Conservation (phyloP, 768 basidiomycete genomes). For the Tricholomella constricta region DNA sequence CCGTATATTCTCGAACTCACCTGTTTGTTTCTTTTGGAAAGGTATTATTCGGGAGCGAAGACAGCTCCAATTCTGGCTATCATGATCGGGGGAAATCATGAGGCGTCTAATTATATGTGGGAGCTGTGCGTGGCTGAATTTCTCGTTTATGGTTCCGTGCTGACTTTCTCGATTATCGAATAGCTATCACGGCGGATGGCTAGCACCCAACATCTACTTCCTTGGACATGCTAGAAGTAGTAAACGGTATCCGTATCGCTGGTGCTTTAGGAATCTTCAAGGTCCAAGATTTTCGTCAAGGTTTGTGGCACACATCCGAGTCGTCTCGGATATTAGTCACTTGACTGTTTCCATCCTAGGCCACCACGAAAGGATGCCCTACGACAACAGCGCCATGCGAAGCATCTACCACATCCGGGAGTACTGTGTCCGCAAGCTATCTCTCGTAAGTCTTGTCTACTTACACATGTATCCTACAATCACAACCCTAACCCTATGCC, state of each 20-base stretch:
- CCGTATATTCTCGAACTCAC: background rate
- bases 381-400: slow-evolving; percentile 66
- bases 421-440: slow-evolving; percentile 77
- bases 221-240: slow-evolving; percentile 89
- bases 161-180: background rate
- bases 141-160: background rate
- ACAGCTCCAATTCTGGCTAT: slow-evolving; percentile 87
- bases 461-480: no score
- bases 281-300: slow-evolving; percentile 67
- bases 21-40: slow-evolving; percentile 23
- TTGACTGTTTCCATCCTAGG: slow-evolving; percentile 42
- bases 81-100: slow-evolving; percentile 97
- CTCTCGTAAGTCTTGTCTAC: slow-evolving; percentile 50
- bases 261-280: slow-evolving; percentile 95
- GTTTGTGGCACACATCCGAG: slow-evolving; percentile 35
- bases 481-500: slow-evolving; percentile 14
- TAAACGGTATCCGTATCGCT: slow-evolving; percentile 86
- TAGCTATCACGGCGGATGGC: slow-evolving; percentile 96
- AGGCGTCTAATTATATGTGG: slow-evolving; percentile 96
- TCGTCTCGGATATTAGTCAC: background rate
- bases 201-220: slow-evolving; percentile 96
- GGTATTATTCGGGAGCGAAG: slow-evolving; percentile 86
- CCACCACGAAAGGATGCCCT: slow-evolving; percentile 82
- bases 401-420: slow-evolving; percentile 92
- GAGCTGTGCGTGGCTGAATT: slow-evolving; percentile 66